phyloP scores from a whole-genome alignment of 176 grass and related monocot species.

The Phoenix dactylifera region DNA sequence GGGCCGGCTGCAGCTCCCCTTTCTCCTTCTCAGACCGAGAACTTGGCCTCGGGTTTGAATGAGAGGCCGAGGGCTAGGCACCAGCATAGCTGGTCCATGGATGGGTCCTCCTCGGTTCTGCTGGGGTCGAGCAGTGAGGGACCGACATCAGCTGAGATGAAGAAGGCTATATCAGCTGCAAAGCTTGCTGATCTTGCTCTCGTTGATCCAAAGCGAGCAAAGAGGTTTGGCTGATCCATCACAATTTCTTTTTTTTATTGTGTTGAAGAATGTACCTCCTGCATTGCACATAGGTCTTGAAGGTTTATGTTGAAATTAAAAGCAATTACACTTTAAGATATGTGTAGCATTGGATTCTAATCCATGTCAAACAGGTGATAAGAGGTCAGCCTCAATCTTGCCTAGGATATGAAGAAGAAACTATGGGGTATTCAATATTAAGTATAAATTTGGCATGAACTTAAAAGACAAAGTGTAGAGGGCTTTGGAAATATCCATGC shows the following conservation, averaged over 20 bases:
- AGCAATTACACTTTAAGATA: no score
- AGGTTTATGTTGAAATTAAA: no score
- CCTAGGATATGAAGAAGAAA: no score
- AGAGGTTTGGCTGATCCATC: constrained; percentile 37
- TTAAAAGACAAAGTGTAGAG: no score
- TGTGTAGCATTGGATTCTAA: no score
- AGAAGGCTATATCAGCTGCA: constrained; percentile 78
- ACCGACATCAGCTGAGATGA: constrained; percentile 45
- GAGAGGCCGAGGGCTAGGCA: constrained; percentile 54
- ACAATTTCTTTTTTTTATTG: neutral
- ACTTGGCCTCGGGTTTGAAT: neutral
- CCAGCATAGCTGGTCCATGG: constrained; percentile 92
- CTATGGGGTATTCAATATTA: no score
- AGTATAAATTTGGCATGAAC: no score
- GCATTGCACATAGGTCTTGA: no score
- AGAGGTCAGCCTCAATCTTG: no score
- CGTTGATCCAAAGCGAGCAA: constrained; percentile 87
- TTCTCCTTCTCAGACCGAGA: neutral
- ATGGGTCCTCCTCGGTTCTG: constrained; percentile 58
- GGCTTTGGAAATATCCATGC: no score
- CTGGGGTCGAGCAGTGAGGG: constrained; percentile 37
- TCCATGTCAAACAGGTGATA: no score
- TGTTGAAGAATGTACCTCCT: no score
- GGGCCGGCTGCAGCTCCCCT: neutral
- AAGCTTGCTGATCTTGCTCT: constrained; percentile 94